Evolutionary conservation across 352 stramenopile genomes (phyloP).

Genomic region (Ophiocytium majus): DNA sequence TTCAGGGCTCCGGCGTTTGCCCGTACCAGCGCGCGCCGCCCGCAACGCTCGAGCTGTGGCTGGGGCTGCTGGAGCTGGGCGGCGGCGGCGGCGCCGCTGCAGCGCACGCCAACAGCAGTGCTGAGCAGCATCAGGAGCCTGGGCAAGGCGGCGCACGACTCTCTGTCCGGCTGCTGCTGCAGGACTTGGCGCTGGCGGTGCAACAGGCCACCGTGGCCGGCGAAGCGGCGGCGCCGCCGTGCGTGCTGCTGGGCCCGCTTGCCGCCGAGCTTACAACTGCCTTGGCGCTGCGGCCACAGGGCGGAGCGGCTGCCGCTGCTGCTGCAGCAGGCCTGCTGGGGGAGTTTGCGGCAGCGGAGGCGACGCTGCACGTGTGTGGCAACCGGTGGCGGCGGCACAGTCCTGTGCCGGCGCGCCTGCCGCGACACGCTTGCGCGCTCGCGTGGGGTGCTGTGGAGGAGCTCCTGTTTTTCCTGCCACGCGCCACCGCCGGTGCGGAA

Average conservation of each 20-base stretch:
- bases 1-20: neutral
- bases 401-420: neutral
- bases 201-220: no score
- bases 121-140: neutral
- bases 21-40: neutral
- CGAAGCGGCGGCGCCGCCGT: neutral
- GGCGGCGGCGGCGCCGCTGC: neutral
- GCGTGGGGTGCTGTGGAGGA: neutral
- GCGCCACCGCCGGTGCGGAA: neutral
- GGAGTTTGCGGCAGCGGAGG: neutral
- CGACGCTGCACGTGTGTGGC: neutral
- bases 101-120: neutral
- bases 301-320: neutral
- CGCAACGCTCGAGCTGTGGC: slow-evolving; percentile 6
- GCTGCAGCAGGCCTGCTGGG: neutral
- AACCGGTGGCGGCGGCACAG: neutral
- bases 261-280: neutral
- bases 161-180: neutral
- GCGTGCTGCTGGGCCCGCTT: neutral
- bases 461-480: neutral
- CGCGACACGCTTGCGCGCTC: neutral
- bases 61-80: neutral
- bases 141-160: no score
- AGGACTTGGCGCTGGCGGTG: neutral
- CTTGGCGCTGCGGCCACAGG: neutral